Conservation (phyloP, 2,329 filamentous ascomycete species). For the Chalara sp. region DNA sequence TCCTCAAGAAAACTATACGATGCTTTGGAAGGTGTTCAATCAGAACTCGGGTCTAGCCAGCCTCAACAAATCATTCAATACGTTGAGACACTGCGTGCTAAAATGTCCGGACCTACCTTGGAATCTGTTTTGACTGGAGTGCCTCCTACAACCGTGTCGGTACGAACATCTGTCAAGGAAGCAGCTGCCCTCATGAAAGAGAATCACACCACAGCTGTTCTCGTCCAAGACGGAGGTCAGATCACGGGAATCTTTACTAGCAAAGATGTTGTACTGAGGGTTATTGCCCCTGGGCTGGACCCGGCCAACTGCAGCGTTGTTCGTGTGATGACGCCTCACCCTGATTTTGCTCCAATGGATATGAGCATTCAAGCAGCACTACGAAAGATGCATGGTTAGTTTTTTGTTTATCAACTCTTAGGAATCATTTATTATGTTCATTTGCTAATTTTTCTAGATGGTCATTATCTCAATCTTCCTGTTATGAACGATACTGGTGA, state of each 20-base stretch:
- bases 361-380: slow-evolving; percentile 99
- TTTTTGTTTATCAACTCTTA: background rate
- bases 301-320: slow-evolving; percentile 95
- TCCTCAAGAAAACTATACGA: slow-evolving; percentile 98
- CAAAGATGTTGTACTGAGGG: slow-evolving; percentile 96
- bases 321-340: slow-evolving; percentile 97
- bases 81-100: slow-evolving; percentile 86
- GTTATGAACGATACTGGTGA: slow-evolving; percentile 97
- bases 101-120: slow-evolving; percentile 96
- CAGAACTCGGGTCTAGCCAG: slow-evolving; percentile 89
- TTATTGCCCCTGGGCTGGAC: slow-evolving; percentile 94
- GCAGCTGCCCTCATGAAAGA: slow-evolving; percentile 96
- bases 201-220: slow-evolving; percentile 91
- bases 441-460: slow-evolving; percentile 51
- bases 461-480: slow-evolving; percentile 94
- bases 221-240: slow-evolving; percentile 93
- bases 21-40: slow-evolving; percentile 94
- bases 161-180: slow-evolving; percentile 93
- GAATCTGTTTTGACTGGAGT: slow-evolving; percentile 90
- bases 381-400: slow-evolving; percentile 95
- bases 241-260: slow-evolving; percentile 99
- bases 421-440: background rate
- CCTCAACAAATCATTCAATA: slow-evolving; percentile 99
- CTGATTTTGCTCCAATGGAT: slow-evolving; percentile 96
- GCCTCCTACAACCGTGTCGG: slow-evolving; percentile 89